Evolutionary conservation across 2,329 filamentous ascomycete species (phyloP), one percentile per base, ranked within the genome.

Genomic region (Beauveria caledonica): DNA sequence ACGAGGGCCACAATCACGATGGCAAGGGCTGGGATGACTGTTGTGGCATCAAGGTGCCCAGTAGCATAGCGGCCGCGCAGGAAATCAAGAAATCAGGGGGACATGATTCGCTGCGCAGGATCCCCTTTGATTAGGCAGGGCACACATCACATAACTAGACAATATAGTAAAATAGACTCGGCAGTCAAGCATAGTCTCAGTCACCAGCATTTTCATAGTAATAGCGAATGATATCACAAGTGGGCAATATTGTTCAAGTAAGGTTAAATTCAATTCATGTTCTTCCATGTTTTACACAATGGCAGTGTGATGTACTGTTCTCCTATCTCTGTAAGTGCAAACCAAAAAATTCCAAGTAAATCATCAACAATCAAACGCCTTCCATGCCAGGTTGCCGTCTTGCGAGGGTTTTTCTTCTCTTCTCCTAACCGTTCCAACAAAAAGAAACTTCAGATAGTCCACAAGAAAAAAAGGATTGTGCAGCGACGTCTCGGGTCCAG

Each of bases 31-130:
- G 94, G 90, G 93, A 93, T 5, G 94, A 99, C 73, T 99, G 94
- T 73, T 99, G 94, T 71, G 94, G 94, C 27, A 99, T 99, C 74
- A 93, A 96, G 68, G 94, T 99, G 17, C 95, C 94, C 0, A 96
- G 92, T 70, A 93, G 91, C 58, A 82, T 97, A 61, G 95, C 92
- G 29, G 95, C 94, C 1, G 90, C 90, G 15, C 87, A 92, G 66
- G 93, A 96, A 76, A 87, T 89, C 81, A 87, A 84, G 78, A 97
- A 95, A 78, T 80, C 80, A 59, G 86, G 81, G 17, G 80, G 77
- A 45, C 80, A 74, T 7, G 79, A 85, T 62, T 75, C 78, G 17
- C 71, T 95, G 66, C 82, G 90, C 64, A 83, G 90, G 66, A 86
- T 95, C 67, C 90, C 90, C 0, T 95, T 95, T 73, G 92, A 90